Base-by-base conservation (phyloP, 2,329 filamentous ascomycete genomes). In the Cercospora nicotianae region DNA sequence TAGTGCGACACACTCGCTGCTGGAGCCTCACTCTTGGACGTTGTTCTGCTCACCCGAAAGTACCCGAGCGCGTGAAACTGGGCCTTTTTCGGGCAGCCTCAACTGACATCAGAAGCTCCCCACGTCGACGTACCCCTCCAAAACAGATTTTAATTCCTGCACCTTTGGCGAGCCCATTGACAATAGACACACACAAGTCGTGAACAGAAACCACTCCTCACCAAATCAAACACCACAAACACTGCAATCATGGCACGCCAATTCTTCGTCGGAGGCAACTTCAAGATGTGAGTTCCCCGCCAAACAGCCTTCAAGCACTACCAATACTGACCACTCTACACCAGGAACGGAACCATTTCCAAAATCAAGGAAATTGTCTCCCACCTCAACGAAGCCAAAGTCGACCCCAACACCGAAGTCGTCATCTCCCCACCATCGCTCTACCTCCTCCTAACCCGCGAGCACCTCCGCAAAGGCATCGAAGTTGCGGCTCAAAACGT, bases 401-500 rank as follows among this genome's bases (percentile, higher is more conserved):
- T 97, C 72, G 92, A 95, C 82, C 79, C 89, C 74, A 91, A 90
- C 72, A 75, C 82, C 92, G 94, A 99, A 90, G 92, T 97, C 78
- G 95, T 98, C 81, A 89, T 99, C 81, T 89, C 95, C 71, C 95
- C 95, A 71, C 93, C 95, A 59, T 83, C 92, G 67, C 87, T 98
- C 79, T 98, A 97, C 87, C 92, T 99, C 76, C 87, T 92, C 78
- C 89, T 94, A 73, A 89, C 93, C 78, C 92, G 92, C 77, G 90
- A 95, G 80, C 86, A 89, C 78, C 87, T 94, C 77, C 88, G 90
- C 80, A 79, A 87, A 75, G 89, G 89, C 73, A 86, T 99, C 79
- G 91, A 92, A 78, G 91, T 99, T 72, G 91, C 94, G 67, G 90
- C 95, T 67, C 95, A 99, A 85, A 99, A 99, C 83, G 93, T 98